phyloP scores from a whole-genome alignment of 2,329 filamentous ascomycete genomes.

The Pyrenophora teres region DNA sequence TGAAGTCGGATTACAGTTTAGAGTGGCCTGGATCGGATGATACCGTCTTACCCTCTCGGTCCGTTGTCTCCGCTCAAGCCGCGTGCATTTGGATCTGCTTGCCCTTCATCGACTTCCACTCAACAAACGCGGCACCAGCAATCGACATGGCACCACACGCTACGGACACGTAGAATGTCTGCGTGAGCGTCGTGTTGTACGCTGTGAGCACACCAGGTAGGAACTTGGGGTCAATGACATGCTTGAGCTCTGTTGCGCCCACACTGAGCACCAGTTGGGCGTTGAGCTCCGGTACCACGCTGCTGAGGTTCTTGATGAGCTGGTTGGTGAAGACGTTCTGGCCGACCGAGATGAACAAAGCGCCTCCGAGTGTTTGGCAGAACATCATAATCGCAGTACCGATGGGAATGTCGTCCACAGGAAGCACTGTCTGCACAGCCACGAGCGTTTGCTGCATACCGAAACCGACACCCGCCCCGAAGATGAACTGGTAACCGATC shows the following conservation, averaged over 20 bases:
- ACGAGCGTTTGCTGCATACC: constrained; percentile 56
- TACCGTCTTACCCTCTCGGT: not conserved
- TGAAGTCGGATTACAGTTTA: constrained; percentile 1
- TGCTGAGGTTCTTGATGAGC: constrained; percentile 50
- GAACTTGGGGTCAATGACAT: constrained; percentile 50
- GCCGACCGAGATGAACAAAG: constrained; percentile 55
- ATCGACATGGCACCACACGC: constrained; percentile 60
- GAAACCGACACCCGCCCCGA: constrained; percentile 52
- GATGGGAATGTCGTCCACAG: constrained; percentile 51
- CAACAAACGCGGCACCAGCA: constrained; percentile 60
- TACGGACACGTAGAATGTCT: constrained; percentile 65
- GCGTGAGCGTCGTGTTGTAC: constrained; percentile 66
- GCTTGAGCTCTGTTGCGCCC: constrained; percentile 64
- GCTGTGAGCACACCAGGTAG: constrained; percentile 61
- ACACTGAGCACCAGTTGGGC: constrained; percentile 50
- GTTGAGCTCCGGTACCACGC: constrained; percentile 49
- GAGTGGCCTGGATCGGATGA: not conserved
- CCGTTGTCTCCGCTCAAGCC: constrained; percentile 20
- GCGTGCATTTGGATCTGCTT: constrained; percentile 50
- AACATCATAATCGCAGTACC: constrained; percentile 57
- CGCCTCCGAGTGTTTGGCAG: constrained; percentile 54
- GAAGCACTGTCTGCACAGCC: constrained; percentile 53
- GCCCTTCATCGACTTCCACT: constrained; percentile 72
- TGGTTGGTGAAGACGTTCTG: constrained; percentile 58
- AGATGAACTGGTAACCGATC: constrained; percentile 50